Percentiles rank a stretch among this genome's conserved stretches.
Conservation (phyloP, 1,284 basidiomycete species). For the Tylopilus sp. region DNA sequence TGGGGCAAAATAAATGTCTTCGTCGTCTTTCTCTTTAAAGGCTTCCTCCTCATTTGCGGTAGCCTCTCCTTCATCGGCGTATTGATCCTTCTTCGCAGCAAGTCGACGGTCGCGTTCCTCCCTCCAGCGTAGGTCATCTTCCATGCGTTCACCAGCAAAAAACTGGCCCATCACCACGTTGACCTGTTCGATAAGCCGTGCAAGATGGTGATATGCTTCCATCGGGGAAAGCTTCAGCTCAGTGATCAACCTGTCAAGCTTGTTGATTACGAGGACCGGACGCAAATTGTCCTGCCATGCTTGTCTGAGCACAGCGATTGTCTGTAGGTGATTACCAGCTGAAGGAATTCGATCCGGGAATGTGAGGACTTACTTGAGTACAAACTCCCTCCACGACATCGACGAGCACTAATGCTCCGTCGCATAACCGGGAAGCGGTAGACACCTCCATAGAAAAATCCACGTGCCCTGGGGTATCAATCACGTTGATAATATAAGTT, state of each 20-base stretch:
- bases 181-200: conserved; percentile 92
- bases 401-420: conserved; percentile 94
- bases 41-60: conserved; percentile 52
- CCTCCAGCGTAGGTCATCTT: conserved; percentile 90
- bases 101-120: conserved; percentile 86
- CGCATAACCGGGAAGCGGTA: conserved; percentile 87
- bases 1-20: conserved; percentile 96
- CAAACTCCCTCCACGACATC: conserved; percentile 99
- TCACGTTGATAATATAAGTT: conserved; percentile 86
- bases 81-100: conserved; percentile 63
- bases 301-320: conserved; percentile 91
- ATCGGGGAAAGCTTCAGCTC: conserved; percentile 88
- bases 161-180: conserved; percentile 98
- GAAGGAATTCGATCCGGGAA: neutral
- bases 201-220: conserved; percentile 93
- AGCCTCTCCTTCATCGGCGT: conserved; percentile 63
- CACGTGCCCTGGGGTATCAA: conserved; percentile 98
- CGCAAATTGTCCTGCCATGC: conserved; percentile 88
- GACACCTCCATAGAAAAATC: conserved; percentile 98
- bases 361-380: conserved; percentile 67
- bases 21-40: conserved; percentile 93
- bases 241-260: conserved; percentile 91
- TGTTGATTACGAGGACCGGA: conserved; percentile 96
- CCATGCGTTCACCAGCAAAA: conserved; percentile 95
- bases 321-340: conserved; percentile 45